These are phyloP conservation scores for Aspergillus biplanus DNA, from an alignment of 495 filamentous ascomycete species.

Conservation along the genomic window DNA sequence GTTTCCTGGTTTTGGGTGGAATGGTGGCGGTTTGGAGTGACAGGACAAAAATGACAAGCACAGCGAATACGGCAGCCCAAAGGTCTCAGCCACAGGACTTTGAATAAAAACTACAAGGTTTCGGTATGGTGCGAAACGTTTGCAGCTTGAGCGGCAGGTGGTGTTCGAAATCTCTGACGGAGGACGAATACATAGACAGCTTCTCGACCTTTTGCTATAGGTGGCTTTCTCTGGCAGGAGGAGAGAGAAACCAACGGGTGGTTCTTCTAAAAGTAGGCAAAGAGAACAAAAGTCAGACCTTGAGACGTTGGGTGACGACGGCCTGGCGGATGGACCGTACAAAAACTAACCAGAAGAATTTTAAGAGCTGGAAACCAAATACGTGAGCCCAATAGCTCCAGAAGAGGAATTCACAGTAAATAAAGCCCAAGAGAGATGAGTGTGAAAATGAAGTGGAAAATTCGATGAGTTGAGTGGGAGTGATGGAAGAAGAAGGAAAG, in stretches of 20 bases:
- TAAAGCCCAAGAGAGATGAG: slow-evolving; percentile 22
- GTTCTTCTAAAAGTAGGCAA: slow-evolving; percentile 29
- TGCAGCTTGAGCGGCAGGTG: slow-evolving; percentile 91
- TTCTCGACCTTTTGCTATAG: slow-evolving; percentile 38
- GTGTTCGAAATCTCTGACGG: slow-evolving; percentile 75
- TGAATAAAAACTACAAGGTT: slow-evolving; percentile 82
- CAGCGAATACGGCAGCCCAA: slow-evolving; percentile 29
- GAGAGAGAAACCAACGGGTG: slow-evolving; percentile 42
- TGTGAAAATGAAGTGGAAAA: slow-evolving; percentile 11
- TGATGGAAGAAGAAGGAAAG: slow-evolving; percentile 21
- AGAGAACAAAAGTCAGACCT: slow-evolving; percentile 31
- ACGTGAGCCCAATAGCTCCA: slow-evolving; percentile 20
- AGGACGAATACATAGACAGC: slow-evolving; percentile 83
- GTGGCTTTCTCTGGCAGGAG: slow-evolving; percentile 43
- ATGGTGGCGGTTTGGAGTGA: slow-evolving; percentile 50
- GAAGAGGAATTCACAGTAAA: slow-evolving; percentile 13
- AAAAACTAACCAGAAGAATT: slow-evolving; percentile 29
- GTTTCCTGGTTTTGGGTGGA: slow-evolving; percentile 55
- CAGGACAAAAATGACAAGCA: slow-evolving; percentile 32
- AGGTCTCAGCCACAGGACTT: slow-evolving; percentile 82
- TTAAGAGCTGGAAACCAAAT: slow-evolving; percentile 16
- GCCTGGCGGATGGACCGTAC: slow-evolving; percentile 21
- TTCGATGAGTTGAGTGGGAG: slow-evolving; percentile 12
- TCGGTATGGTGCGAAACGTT: slow-evolving; percentile 87
- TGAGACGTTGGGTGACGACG: slow-evolving; percentile 25